These are phyloP conservation scores for Cystobasidium sp. DNA, from an alignment of 1,284 basidiomycete species.

Conservation along the genomic window DNA sequence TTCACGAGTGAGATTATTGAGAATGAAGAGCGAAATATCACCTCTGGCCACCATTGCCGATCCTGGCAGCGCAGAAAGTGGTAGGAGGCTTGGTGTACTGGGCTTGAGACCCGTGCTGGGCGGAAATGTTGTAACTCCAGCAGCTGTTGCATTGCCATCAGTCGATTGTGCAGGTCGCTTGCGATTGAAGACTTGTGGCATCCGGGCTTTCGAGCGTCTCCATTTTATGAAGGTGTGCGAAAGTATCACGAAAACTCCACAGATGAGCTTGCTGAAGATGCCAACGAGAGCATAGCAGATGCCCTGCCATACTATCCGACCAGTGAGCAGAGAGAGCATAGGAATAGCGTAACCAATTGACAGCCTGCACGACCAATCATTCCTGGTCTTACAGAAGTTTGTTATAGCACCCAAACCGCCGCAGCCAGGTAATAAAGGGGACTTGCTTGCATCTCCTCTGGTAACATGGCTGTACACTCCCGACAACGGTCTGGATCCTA, in stretches of 20 bases:
- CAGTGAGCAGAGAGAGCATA: conserved; percentile 62
- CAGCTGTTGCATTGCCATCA: background rate
- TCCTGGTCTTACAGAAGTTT: no score
- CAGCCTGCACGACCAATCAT: no score
- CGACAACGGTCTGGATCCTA: no score
- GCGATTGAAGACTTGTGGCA: background rate
- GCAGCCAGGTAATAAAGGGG: no score
- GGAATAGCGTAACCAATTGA: conserved; percentile 65
- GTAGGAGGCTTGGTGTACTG: conserved; percentile 23
- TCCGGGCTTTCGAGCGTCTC: conserved; percentile 10
- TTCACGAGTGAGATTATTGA: conserved; percentile 49
- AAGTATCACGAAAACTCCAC: conserved; percentile 53
- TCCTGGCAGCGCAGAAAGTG: conserved; percentile 57
- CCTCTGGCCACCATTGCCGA: conserved; percentile 63
- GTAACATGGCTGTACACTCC: no score
- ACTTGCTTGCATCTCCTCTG: no score
- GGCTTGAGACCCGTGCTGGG: background rate
- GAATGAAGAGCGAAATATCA: conserved; percentile 61
- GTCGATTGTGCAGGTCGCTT: conserved; percentile 10
- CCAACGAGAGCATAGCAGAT: conserved; percentile 63
- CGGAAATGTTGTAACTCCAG: conserved; percentile 4
- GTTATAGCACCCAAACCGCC: no score
- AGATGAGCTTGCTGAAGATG: conserved; percentile 61
- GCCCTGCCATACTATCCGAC: conserved; percentile 62
- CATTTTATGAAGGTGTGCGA: background rate